Evolutionary conservation across 331 rosid genomes (phyloP), one percentile per base, ranked within the genome.

Genomic region (Malus hybrid): DNA sequence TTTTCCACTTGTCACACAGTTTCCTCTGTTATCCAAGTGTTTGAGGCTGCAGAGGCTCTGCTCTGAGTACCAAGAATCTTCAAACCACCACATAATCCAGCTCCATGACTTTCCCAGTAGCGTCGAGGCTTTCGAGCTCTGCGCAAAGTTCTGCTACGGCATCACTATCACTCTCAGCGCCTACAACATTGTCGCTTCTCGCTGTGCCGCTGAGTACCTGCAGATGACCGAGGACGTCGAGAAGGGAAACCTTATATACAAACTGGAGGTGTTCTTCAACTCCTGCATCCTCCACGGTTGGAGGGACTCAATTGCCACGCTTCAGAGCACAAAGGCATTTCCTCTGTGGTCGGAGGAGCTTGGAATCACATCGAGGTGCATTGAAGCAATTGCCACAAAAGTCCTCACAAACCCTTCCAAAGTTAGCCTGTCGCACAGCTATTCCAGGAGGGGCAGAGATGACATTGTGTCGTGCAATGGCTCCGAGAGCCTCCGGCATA

Each of bases 201-300:
- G 99, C 44, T 90, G 97, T 19, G 96, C 97, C 6, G 91, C 99
- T 0, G 99, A 95, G 78, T 95, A 95, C 61, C 82, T 95, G 11
- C 97, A 85, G 78, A 95, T 95, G 99, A 90, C 94, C 2, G 99
- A 95, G 70, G 99, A 95, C 33, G 98, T 90, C 63, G 99, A 95
- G 82, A 90, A 89, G 73, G 99, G 99, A 44, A 95, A 95, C 85
- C 72, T 95, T 36, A 80, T 88, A 56, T 80, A 85, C 61, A 95
- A 95, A 88, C 89, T 95, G 32, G 99, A 95, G 33, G 93, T 90
- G 33, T 95, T 95, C 88, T 87, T 95, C 86, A 87, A 77, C 79
- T 95, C 98, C 7, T 95, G 99, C 82, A 79, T 95, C 42, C 98
- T 95, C 75, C 86, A 74, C 74, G 99, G 99, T 4, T 95, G 99